Base-by-base conservation (phyloP, 371 early-diverging fungal species). In the Mortierella sp. region DNA sequence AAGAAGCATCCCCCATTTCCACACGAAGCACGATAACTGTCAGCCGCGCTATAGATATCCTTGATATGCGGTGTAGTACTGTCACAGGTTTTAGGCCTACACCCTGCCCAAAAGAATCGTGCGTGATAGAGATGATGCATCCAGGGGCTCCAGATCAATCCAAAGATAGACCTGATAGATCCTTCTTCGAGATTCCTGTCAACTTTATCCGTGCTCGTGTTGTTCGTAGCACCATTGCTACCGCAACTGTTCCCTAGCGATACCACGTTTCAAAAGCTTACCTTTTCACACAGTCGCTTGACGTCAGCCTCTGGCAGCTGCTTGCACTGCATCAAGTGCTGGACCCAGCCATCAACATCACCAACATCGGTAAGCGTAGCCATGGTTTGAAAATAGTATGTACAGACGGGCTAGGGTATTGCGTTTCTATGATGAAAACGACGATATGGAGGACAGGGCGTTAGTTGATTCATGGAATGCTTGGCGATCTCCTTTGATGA, bases 201-300 rank as follows among this genome's bases (percentile, higher is more conserved):
- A n/a, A n/a, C n/a, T n/a, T n/a, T n/a, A n/a, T n/a, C n/a, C n/a
- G n/a, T n/a, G n/a, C n/a, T n/a, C n/a, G n/a, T n/a, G n/a, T n/a
- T n/a, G n/a, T n/a, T n/a, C n/a, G n/a, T n/a, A n/a, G n/a, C n/a
- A n/a, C n/a, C n/a, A n/a, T n/a, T n/a, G n/a, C n/a, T n/a, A n/a
- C n/a, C n/a, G n/a, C n/a, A n/a, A n/a, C n/a, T 19, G 16, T 47
- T 22, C 22, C 45, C 22, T 12, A 2, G 12, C 27, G 49, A 56
- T 9, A 40, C 41, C 1, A 31, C 24, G 19, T 28, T 29, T 10
- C 7, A 25, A 16, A 16, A 56, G 46, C 12, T 55, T 81, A 91
- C 95, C 93, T 93, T 94, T 39, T 92, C 91, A 72, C 96, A 95
- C n/a, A 95, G 86, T 69, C 85, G 85, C 82, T 94, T 93, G 54